phyloP scores from a whole-genome alignment of 2,329 filamentous ascomycete species.

The Paraphaeosphaeria sporulosa region DNA sequence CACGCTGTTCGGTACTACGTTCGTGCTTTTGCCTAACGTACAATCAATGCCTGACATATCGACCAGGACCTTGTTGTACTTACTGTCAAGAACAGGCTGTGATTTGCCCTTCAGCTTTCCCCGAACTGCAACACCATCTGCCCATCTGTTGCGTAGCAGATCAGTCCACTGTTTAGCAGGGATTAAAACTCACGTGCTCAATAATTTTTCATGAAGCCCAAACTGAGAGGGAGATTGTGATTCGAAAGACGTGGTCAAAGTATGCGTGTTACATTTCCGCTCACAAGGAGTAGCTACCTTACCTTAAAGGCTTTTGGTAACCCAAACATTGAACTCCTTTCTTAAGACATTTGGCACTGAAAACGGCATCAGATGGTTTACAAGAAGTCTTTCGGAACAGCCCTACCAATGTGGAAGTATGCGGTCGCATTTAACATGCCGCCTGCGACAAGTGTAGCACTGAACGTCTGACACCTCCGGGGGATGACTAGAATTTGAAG shows the following conservation, averaged over 20 bases:
- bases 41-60: not conserved
- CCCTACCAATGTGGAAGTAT: conserved; percentile 40
- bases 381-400: not conserved
- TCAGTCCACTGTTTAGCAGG: not conserved
- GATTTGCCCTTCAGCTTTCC: conserved; percentile 37
- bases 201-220: not conserved
- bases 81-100: conserved; percentile 31
- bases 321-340: conserved; percentile 45
- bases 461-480: conserved; percentile 30
- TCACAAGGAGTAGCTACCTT: conserved; percentile 8
- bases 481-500: conserved; percentile 15
- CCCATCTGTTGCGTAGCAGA: conserved; percentile 35
- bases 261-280: not conserved
- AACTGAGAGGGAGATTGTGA: not conserved
- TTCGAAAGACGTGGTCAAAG: not conserved
- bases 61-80: conserved; percentile 5
- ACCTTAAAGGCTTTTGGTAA: conserved; percentile 37
- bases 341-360: conserved; percentile 44
- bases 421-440: conserved; percentile 50
- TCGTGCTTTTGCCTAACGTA: conserved; percentile 23
- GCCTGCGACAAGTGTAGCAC: conserved; percentile 46
- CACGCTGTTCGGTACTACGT: conserved; percentile 21
- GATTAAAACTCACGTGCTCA: not conserved
- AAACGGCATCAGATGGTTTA: conserved; percentile 8
- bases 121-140: conserved; percentile 41